Conservation (phyloP, 1,284 basidiomycete genomes). For the Cutaneotrichosporon cyanovorans region DNA sequence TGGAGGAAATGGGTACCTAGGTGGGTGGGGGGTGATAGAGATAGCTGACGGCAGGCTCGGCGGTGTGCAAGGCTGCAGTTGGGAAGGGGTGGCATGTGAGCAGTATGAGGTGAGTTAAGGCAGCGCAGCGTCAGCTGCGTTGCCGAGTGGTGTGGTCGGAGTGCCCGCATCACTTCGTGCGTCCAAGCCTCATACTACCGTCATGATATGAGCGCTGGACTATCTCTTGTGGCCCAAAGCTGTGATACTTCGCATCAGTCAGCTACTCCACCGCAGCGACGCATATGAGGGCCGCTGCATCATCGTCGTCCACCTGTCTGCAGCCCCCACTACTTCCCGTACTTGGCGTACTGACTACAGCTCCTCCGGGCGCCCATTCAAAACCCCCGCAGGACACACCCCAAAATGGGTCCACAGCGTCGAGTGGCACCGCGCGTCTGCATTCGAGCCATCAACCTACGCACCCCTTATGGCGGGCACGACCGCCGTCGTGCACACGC, state of each 20-base stretch:
- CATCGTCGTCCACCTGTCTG: no score
- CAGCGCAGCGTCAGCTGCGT: no score
- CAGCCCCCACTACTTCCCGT: no score
- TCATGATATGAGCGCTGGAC: no score
- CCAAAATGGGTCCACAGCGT: conserved; percentile 74
- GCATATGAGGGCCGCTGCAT: no score
- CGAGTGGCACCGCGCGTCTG: conserved; percentile 72
- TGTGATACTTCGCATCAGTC: no score
- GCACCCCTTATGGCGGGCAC: conserved; percentile 56
- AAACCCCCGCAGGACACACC: conserved; percentile 76
- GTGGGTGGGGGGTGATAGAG: conserved; percentile 46
- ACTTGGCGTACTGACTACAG: conserved; percentile 51
- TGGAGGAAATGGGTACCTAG: conserved; percentile 92
- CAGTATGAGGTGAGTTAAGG: conserved; percentile 69
- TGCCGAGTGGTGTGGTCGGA: background rate
- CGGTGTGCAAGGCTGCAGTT: conserved; percentile 79
- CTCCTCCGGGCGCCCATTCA: conserved; percentile 76
- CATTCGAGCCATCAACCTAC: conserved; percentile 69
- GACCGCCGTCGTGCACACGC: conserved; percentile 81
- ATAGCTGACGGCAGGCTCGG: conserved; percentile 60
- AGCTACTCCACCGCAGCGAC: no score
- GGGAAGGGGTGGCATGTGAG: conserved; percentile 76
- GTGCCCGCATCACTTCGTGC: no score
- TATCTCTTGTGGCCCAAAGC: no score
- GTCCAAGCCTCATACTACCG: no score